Percentiles rank a stretch among this genome's conserved stretches.
Evolutionary conservation across 768 basidiomycete genomes (phyloP).

Genomic region (Suillus luteus): DNA sequence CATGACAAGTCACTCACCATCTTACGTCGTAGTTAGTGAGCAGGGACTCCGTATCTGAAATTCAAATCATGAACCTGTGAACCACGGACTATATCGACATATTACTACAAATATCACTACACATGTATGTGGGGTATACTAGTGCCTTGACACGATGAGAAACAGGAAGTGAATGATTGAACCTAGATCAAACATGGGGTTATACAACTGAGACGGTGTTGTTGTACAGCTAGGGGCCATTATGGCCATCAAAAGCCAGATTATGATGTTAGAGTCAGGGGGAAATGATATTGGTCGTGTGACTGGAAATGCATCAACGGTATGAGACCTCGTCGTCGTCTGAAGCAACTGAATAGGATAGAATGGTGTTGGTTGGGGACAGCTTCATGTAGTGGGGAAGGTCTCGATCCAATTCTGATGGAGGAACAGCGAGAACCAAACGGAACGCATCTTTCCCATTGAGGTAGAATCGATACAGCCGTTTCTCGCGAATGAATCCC

Average conservation of each 20-base stretch:
- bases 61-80: neutral
- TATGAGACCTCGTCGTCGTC: constrained; percentile 28
- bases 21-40: neutral
- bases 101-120: constrained; percentile 9
- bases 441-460: constrained; percentile 97
- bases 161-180: neutral
- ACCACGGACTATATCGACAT: constrained; percentile 2
- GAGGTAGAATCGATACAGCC: constrained; percentile 92
- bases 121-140: constrained; percentile 10
- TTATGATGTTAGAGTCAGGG: neutral
- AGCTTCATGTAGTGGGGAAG: constrained; percentile 14
- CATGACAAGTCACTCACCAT: neutral
- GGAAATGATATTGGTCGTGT: constrained; percentile 5
- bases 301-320: constrained; percentile 4
- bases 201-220: constrained; percentile 3
- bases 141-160: constrained; percentile 5
- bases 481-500: constrained; percentile 95
- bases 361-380: constrained; percentile 21
- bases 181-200: constrained; percentile 1
- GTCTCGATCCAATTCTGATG: constrained; percentile 28
- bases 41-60: neutral
- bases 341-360: constrained; percentile 26
- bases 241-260: constrained; percentile 4
- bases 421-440: constrained; percentile 65
- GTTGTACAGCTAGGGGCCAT: constrained; percentile 6